Evolutionary conservation across 306 rosid species (phyloP), one percentile per base, ranked within the genome.

Genomic region (Prosopis cineraria): DNA sequence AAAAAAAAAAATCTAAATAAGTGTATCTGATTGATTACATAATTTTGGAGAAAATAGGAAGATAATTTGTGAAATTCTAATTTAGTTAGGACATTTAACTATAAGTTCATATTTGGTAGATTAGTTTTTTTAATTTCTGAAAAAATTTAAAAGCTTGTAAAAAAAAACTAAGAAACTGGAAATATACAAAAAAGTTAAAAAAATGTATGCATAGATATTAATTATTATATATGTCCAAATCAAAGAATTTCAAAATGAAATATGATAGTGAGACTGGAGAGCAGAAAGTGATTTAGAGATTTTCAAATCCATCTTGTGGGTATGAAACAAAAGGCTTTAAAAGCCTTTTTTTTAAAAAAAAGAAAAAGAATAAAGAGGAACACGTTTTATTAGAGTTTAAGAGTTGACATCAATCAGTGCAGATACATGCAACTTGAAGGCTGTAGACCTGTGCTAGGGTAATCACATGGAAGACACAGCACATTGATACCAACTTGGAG

Each of bases 371-470:
- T 14, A 7, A 13, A 60, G 20, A 58, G 3, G 0, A 68, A 39
- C 12, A 16, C 45, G 37, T 20, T 20, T n/a, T 20, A 8, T 20
- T 8, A 50, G 56, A n/a, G 56, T 50, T 1, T 29, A 27, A 29
- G 31, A 63, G n/a, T 53, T 53, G 59, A 37, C n/a, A 70, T 62
- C 74, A 37, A 40, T 76, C 78, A 63, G 1, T 60, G 52, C n/a
- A 25, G 58, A 29, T 19, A 31, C 6, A 41, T 20, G 29, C 37
- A 63, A 81, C 50, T 69, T 81, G 81, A 76, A 63, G 70, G 33
- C 65, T 53, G 62, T 9, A 30, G 70, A 39, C 70, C n/a, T 53
- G 13, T 20, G 62, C 6, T 71, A 67, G 14, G 53, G 10, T 0
- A 68, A 19, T 39, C 10, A 12, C 27, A 53, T 11, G 68, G 39